These are phyloP conservation scores for Boletus vinaceobasis DNA, from an alignment of 768 basidiomycete genomes.

Conservation along the genomic window DNA sequence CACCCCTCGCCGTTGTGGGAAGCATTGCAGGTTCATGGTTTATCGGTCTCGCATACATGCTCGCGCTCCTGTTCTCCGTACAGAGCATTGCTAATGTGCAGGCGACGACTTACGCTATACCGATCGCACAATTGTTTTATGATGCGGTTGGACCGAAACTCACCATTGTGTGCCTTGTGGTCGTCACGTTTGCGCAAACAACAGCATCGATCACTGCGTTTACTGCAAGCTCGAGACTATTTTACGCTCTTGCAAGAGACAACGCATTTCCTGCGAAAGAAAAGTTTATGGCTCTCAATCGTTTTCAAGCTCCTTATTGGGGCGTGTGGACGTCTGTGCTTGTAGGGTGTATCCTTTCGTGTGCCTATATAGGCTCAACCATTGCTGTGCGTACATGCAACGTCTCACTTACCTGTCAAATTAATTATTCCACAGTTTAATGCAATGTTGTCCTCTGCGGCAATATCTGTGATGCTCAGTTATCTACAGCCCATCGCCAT, in stretches of 20 bases:
- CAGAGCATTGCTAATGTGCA: slow-evolving; percentile 51
- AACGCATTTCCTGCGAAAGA: slow-evolving; percentile 47
- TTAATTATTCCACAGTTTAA: slow-evolving; percentile 39
- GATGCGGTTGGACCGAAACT: slow-evolving; percentile 49
- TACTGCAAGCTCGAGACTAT: slow-evolving; percentile 54
- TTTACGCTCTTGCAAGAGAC: slow-evolving; percentile 56
- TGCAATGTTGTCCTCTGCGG: slow-evolving; percentile 53
- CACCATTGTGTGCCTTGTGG: slow-evolving; percentile 48
- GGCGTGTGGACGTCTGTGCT: slow-evolving; percentile 56
- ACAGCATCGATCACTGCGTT: slow-evolving; percentile 57
- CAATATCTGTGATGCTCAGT: slow-evolving; percentile 55
- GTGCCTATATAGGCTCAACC: slow-evolving; percentile 54
- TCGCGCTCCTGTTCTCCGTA: slow-evolving; percentile 55
- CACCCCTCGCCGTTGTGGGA: slow-evolving; percentile 54
- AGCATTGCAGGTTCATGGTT: slow-evolving; percentile 56
- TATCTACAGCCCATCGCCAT: slow-evolving; percentile 58
- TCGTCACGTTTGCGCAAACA: slow-evolving; percentile 48
- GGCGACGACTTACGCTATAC: slow-evolving; percentile 50
- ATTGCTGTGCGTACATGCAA: slow-evolving; percentile 43
- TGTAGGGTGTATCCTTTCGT: slow-evolving; percentile 52
- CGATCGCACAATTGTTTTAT: slow-evolving; percentile 55
- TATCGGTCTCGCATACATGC: slow-evolving; percentile 55
- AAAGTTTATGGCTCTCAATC: slow-evolving; percentile 48
- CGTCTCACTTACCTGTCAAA: neutral
- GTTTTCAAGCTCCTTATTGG: slow-evolving; percentile 51